phyloP scores from a whole-genome alignment of 495 filamentous ascomycete species.

The Elasticomyces elasticus region DNA sequence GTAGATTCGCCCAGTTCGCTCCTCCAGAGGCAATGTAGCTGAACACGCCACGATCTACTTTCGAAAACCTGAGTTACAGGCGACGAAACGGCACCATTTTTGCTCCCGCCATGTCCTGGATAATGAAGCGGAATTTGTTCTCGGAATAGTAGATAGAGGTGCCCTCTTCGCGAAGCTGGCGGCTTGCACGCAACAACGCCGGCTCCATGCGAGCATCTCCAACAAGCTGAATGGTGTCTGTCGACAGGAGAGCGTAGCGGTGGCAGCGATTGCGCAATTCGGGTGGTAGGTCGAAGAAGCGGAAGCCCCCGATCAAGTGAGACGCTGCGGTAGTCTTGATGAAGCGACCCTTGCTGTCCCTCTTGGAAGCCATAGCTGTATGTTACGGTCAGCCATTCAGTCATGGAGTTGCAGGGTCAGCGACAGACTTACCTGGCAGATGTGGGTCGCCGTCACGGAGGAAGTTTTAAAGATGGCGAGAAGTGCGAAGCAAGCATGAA shows the following conservation, averaged over 20 bases:
- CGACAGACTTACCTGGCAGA: no score
- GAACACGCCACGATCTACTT: background rate
- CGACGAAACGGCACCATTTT: background rate
- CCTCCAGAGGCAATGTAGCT: background rate
- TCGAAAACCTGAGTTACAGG: background rate
- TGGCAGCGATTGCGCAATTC: background rate
- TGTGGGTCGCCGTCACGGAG: no score
- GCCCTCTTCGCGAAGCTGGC: background rate
- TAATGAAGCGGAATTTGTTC: background rate
- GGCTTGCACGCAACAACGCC: background rate
- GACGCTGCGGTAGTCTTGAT: background rate
- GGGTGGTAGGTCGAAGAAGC: background rate
- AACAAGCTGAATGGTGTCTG: background rate
- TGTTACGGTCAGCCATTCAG: background rate
- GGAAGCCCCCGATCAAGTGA: background rate
- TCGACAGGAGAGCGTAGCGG: background rate
- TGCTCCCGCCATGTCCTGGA: background rate
- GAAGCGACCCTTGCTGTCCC: background rate
- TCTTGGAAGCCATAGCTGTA: background rate
- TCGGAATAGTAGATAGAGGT: background rate
- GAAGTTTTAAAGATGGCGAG: no score
- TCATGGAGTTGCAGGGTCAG: no score
- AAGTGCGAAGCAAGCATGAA: no score
- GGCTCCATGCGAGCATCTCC: background rate
- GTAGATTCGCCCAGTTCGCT: background rate